Evolutionary conservation across 805 yeast genomes (phyloP).

Genomic region (Teunomyces aglyptinius): DNA sequence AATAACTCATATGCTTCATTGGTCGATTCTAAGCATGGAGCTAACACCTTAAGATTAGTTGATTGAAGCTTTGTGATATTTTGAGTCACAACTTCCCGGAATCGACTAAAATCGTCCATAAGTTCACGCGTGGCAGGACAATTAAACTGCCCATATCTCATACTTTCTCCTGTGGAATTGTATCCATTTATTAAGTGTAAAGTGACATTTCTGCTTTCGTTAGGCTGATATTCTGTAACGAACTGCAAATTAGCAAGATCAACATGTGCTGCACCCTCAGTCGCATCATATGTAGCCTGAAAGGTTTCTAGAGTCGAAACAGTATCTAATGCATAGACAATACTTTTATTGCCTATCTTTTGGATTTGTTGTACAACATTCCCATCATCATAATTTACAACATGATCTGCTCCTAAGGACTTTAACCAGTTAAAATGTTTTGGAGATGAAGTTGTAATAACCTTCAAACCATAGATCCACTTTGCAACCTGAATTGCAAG

Average conservation of each 20-base stretch:
- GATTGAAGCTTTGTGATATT: conserved; percentile 14
- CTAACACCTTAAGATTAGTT: conserved; percentile 23
- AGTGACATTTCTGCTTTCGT: conserved; percentile 5
- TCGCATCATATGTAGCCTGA: conserved; percentile 27
- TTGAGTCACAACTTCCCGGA: conserved; percentile 25
- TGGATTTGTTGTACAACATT: conserved; percentile 22
- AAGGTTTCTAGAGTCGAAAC: conserved; percentile 20
- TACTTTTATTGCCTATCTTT: conserved; percentile 15
- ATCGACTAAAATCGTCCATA: conserved; percentile 10
- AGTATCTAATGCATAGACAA: conserved; percentile 28
- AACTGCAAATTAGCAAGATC: conserved; percentile 9
- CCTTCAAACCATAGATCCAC: conserved; percentile 26
- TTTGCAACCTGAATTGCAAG: conserved; percentile 33
- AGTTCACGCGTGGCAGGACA: conserved; percentile 5
- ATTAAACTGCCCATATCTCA: conserved; percentile 3
- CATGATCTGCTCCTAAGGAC: conserved; percentile 28
- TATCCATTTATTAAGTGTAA: conserved; percentile 8
- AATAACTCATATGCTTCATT: conserved; percentile 40
- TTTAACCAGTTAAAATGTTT: conserved; percentile 23
- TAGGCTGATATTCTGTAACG: not conserved
- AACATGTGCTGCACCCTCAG: conserved; percentile 21
- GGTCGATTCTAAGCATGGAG: conserved; percentile 24
- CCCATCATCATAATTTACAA: conserved; percentile 28
- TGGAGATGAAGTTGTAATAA: conserved; percentile 28
- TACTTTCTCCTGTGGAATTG: conserved; percentile 6